A percentile compares a stretch with the other conserved stretches of the same genome.
phyloP scores from a whole-genome alignment of 495 filamentous ascomycete species.

The Neurospora discreta region DNA sequence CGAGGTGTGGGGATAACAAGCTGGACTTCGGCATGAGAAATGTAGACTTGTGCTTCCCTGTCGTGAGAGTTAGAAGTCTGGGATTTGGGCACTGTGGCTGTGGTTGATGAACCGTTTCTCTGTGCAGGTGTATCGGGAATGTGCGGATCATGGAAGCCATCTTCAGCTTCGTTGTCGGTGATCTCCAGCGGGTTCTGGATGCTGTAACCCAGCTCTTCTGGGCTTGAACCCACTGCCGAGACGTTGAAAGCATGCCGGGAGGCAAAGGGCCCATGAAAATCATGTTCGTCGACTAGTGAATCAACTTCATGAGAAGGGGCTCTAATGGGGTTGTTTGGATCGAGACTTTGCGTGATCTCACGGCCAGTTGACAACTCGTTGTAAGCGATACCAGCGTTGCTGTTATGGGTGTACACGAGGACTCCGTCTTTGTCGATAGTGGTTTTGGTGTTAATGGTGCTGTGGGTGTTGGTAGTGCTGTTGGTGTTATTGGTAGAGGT shows the following conservation, averaged over 20 bases:
- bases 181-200: not conserved
- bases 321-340: not conserved
- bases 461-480: not conserved
- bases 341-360: not conserved
- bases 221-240: not conserved
- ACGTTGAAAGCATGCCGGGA: not conserved
- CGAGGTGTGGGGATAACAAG: not conserved
- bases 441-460: too few species aligned
- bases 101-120: not conserved
- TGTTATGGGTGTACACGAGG: too few species aligned
- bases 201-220: not conserved
- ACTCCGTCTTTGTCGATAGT: too few species aligned
- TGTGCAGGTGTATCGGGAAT: not conserved
- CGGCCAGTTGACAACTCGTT: not conserved
- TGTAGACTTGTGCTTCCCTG: not conserved
- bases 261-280: not conserved
- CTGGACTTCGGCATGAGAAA: not conserved
- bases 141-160: not conserved
- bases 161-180: not conserved
- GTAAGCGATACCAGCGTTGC: not conserved
- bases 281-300: not conserved
- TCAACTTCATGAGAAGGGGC: not conserved
- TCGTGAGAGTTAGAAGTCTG: not conserved
- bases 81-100: not conserved
- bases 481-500: not conserved